Base-by-base conservation (phyloP, 495 filamentous ascomycete genomes). In the Hypoxylon trugodes region DNA sequence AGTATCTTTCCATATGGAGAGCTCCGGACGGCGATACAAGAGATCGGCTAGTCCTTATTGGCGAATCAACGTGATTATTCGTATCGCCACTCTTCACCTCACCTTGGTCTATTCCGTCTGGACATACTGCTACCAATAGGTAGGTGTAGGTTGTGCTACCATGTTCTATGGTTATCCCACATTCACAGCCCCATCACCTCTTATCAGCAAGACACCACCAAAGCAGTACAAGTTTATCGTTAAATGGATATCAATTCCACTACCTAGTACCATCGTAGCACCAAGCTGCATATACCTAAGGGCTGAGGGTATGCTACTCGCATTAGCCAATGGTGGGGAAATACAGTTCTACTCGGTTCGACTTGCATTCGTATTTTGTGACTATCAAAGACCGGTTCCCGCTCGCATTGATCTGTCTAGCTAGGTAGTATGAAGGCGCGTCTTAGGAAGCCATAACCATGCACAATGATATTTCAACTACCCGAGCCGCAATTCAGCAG, bases 1-100 rank as follows among this genome's bases (percentile, higher is more conserved):
- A 32, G 22, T 49, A 36, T 40, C 42, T 48, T 47, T 53, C 58
- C 48, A 16, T 22, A 36, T 55, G 42, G 41, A 49, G 25, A 13
- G 15, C 45, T 38, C 28, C 36, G 43, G 13, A 43, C 40, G n/a
- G 32, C 38, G 48, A 40, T 46, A 48, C 47, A 61, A 32, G 40
- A 38, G 25, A 16, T 25, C 19, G 8, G 19, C 9, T 25, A 10
- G 19, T 19, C 10, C 16, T 4, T 21, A 60, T 60, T 22, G 32
- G 13, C 58, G 48, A 61, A 61, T 61, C 58, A 41, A 13, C 9
- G 9, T 41, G 22, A 5, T 3, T 8, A 24, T 16, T 13, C 1
- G 15, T 28, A 18, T 46, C 37, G 58, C 48, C 49, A 48, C 45
- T 33, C 15, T 18, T 30, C 15, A 18, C 15, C 10, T 45, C 9